Conservation (phyloP, 148 eudicot genomes). For the Salicornia ramosissima region DNA sequence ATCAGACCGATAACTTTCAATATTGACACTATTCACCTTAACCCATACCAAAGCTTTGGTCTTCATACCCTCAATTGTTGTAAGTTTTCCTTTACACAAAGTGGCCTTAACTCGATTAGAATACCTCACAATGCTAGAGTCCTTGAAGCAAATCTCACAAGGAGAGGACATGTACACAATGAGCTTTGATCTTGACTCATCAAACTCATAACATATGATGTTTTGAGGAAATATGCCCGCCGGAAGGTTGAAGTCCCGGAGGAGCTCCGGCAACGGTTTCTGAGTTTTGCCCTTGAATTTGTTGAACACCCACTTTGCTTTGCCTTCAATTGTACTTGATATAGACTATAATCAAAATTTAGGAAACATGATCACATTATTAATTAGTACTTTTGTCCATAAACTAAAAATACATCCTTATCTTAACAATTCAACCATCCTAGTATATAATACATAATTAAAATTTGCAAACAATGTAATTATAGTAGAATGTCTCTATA, state of each 20-base stretch:
- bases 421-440: no score
- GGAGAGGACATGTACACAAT: constrained; percentile 52
- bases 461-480: no score
- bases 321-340: constrained; percentile 35
- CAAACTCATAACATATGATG: constrained; percentile 59
- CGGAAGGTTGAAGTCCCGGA: constrained; percentile 62
- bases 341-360: constrained; percentile 19
- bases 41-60: constrained; percentile 83
- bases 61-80: constrained; percentile 68
- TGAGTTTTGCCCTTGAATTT: constrained; percentile 51
- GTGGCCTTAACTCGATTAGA: constrained; percentile 54
- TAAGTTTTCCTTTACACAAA: constrained; percentile 60
- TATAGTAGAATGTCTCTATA: no score
- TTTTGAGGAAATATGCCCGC: constrained; percentile 67
- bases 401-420: no score
- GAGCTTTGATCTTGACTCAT: constrained; percentile 49
- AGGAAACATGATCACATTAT: not conserved
- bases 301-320: constrained; percentile 37
- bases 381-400: not conserved
- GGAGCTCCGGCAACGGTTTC: constrained; percentile 56
- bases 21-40: constrained; percentile 49
- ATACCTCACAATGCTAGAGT: constrained; percentile 55
- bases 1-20: constrained; percentile 64
- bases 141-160: constrained; percentile 65
- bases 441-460: no score